phyloP scores from a whole-genome alignment of 176 grass and related monocot genomes.

The Triticum dicoccoides region DNA sequence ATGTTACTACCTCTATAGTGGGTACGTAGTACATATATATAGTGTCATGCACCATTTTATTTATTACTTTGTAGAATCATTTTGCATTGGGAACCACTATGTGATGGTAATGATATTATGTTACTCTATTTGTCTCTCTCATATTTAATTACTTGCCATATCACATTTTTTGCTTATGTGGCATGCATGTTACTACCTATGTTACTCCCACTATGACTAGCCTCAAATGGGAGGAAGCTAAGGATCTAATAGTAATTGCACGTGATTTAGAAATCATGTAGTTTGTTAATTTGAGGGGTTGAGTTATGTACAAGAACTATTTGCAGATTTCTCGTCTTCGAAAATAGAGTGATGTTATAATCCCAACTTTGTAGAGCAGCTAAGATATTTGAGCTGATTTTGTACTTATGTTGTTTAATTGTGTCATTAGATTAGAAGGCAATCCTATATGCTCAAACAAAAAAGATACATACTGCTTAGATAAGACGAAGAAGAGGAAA shows the following conservation, averaged over 20 bases:
- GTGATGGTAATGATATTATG: no score
- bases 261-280: neutral
- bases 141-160: no score
- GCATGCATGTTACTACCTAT: no score
- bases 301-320: neutral
- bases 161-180: no score
- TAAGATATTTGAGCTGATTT: neutral
- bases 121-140: no score
- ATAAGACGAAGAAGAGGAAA: neutral
- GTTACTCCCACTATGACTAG: no score
- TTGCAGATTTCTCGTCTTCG: neutral
- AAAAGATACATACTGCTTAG: neutral
- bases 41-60: no score
- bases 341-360: neutral
- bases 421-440: neutral
- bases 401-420: neutral
- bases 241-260: neutral
- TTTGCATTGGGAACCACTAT: no score
- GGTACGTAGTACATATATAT: no score
- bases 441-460: constrained; percentile 14
- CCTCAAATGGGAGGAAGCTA: no score
- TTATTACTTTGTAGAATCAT: no score
- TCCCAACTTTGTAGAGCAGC: neutral
- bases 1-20: no score
- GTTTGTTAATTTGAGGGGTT: neutral